Conservation (phyloP, 2,329 filamentous ascomycete species). For the Curvularia eragrostidis region DNA sequence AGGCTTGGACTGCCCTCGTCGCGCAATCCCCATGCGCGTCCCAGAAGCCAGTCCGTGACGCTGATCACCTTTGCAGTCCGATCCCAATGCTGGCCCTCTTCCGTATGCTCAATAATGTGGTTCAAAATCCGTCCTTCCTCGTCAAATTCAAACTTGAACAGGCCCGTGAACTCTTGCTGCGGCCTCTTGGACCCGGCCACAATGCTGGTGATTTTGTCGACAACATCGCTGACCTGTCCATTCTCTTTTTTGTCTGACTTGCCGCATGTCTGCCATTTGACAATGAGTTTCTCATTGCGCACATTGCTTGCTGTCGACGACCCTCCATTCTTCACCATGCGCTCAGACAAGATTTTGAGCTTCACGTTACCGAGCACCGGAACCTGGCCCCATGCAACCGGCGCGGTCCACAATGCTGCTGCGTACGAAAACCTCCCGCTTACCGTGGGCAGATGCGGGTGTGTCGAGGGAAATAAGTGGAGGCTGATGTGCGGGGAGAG, state of each 20-base stretch:
- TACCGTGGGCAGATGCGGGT: slow-evolving; percentile 89
- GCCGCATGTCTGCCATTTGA: slow-evolving; percentile 81
- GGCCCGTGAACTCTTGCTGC: slow-evolving; percentile 78
- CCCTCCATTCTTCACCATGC: slow-evolving; percentile 71
- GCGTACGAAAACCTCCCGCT: slow-evolving; percentile 89
- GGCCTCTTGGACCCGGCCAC: slow-evolving; percentile 57
- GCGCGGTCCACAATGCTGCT: slow-evolving; percentile 93
- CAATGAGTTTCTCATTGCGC: slow-evolving; percentile 80
- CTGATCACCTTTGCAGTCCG: slow-evolving; percentile 85
- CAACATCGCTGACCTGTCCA: slow-evolving; percentile 56
- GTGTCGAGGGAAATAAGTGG: slow-evolving; percentile 73
- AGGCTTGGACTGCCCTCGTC: slow-evolving; percentile 53
- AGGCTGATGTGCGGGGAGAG: slow-evolving; percentile 68
- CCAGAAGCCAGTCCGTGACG: slow-evolving; percentile 92
- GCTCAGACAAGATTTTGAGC: slow-evolving; percentile 85
- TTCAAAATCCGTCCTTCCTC: slow-evolving; percentile 79
- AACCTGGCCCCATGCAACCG: slow-evolving; percentile 92
- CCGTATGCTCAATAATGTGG: slow-evolving; percentile 93
- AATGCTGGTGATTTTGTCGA: slow-evolving; percentile 63
- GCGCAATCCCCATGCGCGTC: slow-evolving; percentile 68
- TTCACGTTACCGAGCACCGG: slow-evolving; percentile 90
- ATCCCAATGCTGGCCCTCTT: slow-evolving; percentile 84
- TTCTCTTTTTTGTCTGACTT: slow-evolving; percentile 57
- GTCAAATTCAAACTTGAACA: slow-evolving; percentile 97
- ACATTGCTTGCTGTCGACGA: slow-evolving; percentile 46